These are phyloP conservation scores for Pulchroboletus neoregius DNA, from an alignment of 1,284 basidiomycete genomes.

Conservation along the genomic window DNA sequence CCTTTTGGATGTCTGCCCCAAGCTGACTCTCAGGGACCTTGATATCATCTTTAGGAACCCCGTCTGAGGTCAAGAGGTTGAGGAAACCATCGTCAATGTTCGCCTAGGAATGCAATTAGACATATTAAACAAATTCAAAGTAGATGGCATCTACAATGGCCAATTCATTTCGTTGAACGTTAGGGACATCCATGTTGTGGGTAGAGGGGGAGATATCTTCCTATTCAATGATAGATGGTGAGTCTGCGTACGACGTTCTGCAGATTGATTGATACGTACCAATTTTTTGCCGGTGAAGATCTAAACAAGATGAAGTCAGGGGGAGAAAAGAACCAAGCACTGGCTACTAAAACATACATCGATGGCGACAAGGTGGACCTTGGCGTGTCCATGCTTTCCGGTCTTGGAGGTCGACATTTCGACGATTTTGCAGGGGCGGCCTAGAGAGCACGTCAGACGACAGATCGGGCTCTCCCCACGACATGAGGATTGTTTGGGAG, in stretches of 20 bases:
- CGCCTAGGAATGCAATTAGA: slow-evolving; percentile 43
- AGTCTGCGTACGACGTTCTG: not conserved
- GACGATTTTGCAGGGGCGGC: slow-evolving; percentile 98
- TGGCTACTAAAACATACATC: slow-evolving; percentile 63
- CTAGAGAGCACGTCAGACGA: slow-evolving; percentile 35
- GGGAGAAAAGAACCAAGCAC: slow-evolving; percentile 5
- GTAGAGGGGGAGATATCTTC: slow-evolving; percentile 99
- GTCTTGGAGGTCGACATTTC: slow-evolving; percentile 99
- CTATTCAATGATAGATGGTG: slow-evolving; percentile 37
- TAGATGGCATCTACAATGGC: slow-evolving; percentile 62
- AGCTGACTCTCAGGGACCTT: slow-evolving; percentile 86
- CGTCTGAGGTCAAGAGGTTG: slow-evolving; percentile 89
- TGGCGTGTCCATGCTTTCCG: slow-evolving; percentile 99
- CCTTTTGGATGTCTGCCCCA: slow-evolving; percentile 69
- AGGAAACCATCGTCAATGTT: slow-evolving; percentile 91
- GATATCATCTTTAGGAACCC: slow-evolving; percentile 91
- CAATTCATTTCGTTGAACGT: slow-evolving; percentile 90
- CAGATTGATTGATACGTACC: slow-evolving; percentile 33
- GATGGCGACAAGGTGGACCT: slow-evolving; percentile 95
- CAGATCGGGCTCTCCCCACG: not conserved
- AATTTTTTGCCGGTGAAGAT: slow-evolving; percentile 96
- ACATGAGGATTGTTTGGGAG: not conserved
- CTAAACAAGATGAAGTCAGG: slow-evolving; percentile 38
- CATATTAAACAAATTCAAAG: slow-evolving; percentile 2
- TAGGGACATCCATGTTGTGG: slow-evolving; percentile 99